Percentiles rank a stretch among this genome's conserved stretches.
Conservation (phyloP, 345 rosid species). For the Camelina laxa region DNA sequence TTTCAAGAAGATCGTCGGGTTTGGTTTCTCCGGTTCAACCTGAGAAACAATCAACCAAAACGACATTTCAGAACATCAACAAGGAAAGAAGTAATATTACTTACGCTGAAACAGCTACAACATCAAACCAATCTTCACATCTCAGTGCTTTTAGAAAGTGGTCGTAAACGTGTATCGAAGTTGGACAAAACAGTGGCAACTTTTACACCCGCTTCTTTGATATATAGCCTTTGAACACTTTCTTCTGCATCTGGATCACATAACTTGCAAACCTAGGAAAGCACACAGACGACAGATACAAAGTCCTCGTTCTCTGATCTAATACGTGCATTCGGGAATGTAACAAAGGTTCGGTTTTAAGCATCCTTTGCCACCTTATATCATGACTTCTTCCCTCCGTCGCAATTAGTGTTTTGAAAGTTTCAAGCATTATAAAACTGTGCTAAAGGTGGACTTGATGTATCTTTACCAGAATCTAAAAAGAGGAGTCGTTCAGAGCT, state of each 20-base stretch:
- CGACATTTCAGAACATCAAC: slow-evolving; percentile 1
- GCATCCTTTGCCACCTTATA: too few relatives aligned
- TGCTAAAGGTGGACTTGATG: too few relatives aligned
- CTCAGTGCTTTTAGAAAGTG: slow-evolving; percentile 75
- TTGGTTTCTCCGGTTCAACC: slow-evolving; percentile 99
- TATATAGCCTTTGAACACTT: slow-evolving; percentile 84
- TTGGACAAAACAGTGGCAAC: slow-evolving; percentile 93
- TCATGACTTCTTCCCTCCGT: too few relatives aligned
- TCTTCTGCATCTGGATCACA: slow-evolving; percentile 92
- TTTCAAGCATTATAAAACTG: too few relatives aligned
- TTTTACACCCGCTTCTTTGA: slow-evolving; percentile 77
- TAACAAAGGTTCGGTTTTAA: too few relatives aligned
- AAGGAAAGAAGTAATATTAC: slow-evolving; percentile 48
- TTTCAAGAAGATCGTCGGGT: slow-evolving; percentile 90
- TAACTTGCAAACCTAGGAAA: too few relatives aligned
- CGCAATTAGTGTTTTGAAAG: too few relatives aligned
- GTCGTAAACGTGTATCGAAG: slow-evolving; percentile 92
- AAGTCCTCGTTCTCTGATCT: too few relatives aligned
- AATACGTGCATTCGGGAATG: too few relatives aligned
- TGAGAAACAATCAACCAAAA: slow-evolving; percentile 39
- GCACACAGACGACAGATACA: too few relatives aligned
- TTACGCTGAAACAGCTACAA: slow-evolving; percentile 96
- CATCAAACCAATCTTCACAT: slow-evolving; percentile 97
- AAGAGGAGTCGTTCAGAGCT: too few relatives aligned
- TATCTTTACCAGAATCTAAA: too few relatives aligned